phyloP scores from a whole-genome alignment of 1,284 basidiomycete genomes.

The Irpex sp. region DNA sequence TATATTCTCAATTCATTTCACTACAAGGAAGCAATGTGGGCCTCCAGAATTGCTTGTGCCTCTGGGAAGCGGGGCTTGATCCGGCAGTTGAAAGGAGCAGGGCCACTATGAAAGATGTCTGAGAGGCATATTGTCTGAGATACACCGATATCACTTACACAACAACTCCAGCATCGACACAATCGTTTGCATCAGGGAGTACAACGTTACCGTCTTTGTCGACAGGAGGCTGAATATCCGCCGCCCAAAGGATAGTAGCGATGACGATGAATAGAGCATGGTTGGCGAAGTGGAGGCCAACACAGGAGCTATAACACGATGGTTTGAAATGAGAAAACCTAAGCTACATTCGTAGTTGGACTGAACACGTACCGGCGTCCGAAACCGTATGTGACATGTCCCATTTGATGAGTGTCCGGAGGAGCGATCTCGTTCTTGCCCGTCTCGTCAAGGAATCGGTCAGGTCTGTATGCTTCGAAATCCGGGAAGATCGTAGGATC shows the following conservation, averaged over 20 bases:
- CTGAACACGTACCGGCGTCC: neutral
- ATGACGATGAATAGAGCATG: slow-evolving; percentile 37
- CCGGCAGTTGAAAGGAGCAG: neutral
- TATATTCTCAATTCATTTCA: neutral
- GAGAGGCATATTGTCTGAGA: neutral
- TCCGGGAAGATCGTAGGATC: neutral
- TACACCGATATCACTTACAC: neutral
- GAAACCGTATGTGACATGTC: neutral
- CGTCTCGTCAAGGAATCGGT: slow-evolving; percentile 16
- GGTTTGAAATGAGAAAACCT: neutral
- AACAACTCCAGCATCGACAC: neutral
- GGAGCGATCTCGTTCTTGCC: neutral
- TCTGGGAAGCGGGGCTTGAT: neutral
- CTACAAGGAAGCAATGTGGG: neutral
- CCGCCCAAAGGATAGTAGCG: slow-evolving; percentile 35
- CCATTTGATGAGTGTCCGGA: neutral
- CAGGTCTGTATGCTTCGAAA: slow-evolving; percentile 7
- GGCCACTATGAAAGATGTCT: neutral
- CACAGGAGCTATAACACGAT: slow-evolving; percentile 22
- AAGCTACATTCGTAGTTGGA: neutral
- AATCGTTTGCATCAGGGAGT: neutral
- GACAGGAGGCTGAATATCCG: slow-evolving; percentile 29
- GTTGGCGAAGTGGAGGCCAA: slow-evolving; percentile 36
- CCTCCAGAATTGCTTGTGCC: neutral
- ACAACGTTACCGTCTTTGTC: slow-evolving; percentile 11